Percentiles rank a stretch among this genome's conserved stretches.
Evolutionary conservation across 2,329 filamentous ascomycete genomes (phyloP).

Genomic region (Akanthomyces muscarius): DNA sequence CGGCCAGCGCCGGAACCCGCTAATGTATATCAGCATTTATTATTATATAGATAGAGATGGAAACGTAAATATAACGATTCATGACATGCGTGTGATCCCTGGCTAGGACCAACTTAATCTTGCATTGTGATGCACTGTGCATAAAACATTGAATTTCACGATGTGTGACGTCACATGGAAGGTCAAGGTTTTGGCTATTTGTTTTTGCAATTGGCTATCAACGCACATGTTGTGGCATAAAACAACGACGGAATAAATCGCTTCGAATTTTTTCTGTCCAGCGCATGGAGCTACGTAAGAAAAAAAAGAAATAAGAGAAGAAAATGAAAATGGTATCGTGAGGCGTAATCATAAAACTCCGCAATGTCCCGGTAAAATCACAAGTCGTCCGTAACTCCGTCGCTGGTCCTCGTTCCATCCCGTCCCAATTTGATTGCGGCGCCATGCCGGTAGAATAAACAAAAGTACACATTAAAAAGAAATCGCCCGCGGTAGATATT

Average conservation of each 20-base stretch:
- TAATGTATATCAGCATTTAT: too few species aligned
- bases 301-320: not conserved
- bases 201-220: too few species aligned
- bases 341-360: not conserved
- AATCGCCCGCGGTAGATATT: not conserved
- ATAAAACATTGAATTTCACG: not conserved
- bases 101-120: not conserved
- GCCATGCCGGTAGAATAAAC: not conserved
- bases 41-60: not conserved
- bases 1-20: not conserved
- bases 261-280: not conserved
- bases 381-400: not conserved
- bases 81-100: not conserved
- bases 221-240: too few species aligned
- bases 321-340: conserved; percentile 7
- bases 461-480: not conserved
- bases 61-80: conserved; percentile 5
- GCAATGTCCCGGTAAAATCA: not conserved
- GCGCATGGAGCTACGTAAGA: not conserved
- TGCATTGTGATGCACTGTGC: not conserved
- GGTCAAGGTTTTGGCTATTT: too few species aligned
- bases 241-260: not conserved
- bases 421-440: not conserved
- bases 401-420: not conserved
- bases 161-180: not conserved